Percentiles rank a stretch among this genome's conserved stretches.
Conservation (phyloP, 208 protist species). For the Crithidia bombi region DNA sequence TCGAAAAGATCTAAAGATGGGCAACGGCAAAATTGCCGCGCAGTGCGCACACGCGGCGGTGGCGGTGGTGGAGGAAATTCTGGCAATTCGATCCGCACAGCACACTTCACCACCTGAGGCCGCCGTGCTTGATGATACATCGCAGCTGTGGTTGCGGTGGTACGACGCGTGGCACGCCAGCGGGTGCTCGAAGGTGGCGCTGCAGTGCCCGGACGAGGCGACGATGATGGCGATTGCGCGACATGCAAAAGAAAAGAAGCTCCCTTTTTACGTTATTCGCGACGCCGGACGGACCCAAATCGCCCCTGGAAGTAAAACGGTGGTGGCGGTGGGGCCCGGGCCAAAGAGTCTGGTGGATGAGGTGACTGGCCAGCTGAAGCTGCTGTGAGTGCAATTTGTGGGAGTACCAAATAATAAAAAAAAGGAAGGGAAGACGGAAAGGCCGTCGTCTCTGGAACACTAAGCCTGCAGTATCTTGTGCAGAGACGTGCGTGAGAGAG, state of each 20-base stretch:
- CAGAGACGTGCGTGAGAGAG: too few relatives aligned
- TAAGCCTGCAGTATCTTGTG: too few relatives aligned
- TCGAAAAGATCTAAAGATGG: conserved; percentile 95
- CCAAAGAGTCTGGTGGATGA: conserved; percentile 80
- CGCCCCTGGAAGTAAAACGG: conserved; percentile 88
- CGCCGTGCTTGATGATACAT: not conserved
- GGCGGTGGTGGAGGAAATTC: conserved; percentile 77
- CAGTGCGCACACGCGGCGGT: conserved; percentile 96
- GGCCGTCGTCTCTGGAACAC: too few relatives aligned
- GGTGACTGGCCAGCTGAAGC: conserved; percentile 89
- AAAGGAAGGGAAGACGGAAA: too few relatives aligned
- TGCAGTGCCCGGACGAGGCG: conserved; percentile 81
- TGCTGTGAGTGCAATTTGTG: conserved; percentile 78
- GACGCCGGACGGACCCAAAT: conserved; percentile 96
- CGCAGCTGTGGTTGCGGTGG: conserved; percentile 60
- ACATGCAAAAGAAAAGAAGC: conserved; percentile 42
- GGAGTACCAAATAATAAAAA: not conserved
- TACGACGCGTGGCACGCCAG: conserved; percentile 69
- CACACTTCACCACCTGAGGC: not conserved
- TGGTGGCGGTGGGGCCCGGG: conserved; percentile 88
- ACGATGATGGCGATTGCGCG: conserved; percentile 56
- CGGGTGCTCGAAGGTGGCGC: conserved; percentile 81
- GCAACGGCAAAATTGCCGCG: conserved; percentile 95
- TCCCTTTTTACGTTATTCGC: conserved; percentile 82
- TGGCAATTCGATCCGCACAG: conserved; percentile 23